A percentile compares a stretch with the other conserved stretches of the same genome.
Conservation (phyloP, 495 filamentous ascomycete genomes). For the Aspergillus ostianus region DNA sequence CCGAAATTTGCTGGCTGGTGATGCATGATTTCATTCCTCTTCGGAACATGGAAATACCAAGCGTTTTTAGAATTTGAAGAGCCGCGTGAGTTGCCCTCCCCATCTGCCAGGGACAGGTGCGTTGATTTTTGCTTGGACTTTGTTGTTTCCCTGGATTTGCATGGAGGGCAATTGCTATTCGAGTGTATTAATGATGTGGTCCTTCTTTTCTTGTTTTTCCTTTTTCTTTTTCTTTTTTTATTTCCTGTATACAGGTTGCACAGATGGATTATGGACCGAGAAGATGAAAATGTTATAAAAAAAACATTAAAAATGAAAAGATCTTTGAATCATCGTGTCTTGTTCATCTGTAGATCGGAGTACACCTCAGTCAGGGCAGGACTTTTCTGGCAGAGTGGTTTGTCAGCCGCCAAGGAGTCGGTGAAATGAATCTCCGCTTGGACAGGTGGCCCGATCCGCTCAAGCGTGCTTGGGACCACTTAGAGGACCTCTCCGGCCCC, state of each 20-base stretch:
- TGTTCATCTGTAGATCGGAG: neutral
- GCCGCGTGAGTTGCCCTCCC: conserved; percentile 6
- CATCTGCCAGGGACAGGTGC: conserved; percentile 5
- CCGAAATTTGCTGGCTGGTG: conserved; percentile 19
- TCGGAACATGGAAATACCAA: conserved; percentile 23
- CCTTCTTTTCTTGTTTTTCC: conserved; percentile 20
- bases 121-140: conserved; percentile 8
- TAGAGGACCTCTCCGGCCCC: conserved; percentile 9
- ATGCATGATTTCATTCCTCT: conserved; percentile 19
- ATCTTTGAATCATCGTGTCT: conserved; percentile 4
- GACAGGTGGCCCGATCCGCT: conserved; percentile 43
- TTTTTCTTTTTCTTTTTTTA: conserved; percentile 17
- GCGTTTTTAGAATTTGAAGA: conserved; percentile 22
- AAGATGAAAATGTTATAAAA: conserved; percentile 15
- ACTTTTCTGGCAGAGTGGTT: too few relatives aligned
- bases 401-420: conserved; percentile 14
- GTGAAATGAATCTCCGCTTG: conserved; percentile 44
- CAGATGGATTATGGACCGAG: conserved; percentile 18
- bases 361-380: neutral
- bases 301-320: conserved; percentile 20
- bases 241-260: conserved; percentile 30
- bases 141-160: conserved; percentile 25
- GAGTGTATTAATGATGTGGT: conserved; percentile 19
- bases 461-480: conserved; percentile 18
- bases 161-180: conserved; percentile 31